Evolutionary conservation across 257 asterid species (phyloP), one percentile per base, ranked within the genome.

Genomic region (Capsicum chinense): DNA sequence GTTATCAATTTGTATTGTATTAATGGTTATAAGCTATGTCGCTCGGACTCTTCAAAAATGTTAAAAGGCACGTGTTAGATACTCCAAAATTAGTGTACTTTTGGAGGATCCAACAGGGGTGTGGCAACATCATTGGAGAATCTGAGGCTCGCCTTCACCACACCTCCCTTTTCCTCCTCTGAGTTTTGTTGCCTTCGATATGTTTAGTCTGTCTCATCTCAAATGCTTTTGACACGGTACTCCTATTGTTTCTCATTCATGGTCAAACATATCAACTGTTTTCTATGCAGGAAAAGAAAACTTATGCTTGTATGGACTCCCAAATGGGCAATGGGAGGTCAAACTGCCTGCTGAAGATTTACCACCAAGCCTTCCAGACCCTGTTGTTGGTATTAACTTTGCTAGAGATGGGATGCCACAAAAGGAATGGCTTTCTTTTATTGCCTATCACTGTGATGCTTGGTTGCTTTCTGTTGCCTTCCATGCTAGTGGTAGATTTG

Each of bases 281-380:
- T 16, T 48, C 26, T 84, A 50, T 80, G 74, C 86, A 85, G 91
- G 87, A 79, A 88, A 90, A 87, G 89, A 90, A 88, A 87, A 90
- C 60, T 84, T 90, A 83, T 87, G 92, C 85, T 71, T 90, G 83
- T 87, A 87, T 83, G 92, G 91, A 44, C 83, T 85, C 73, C 88
- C 93, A 69, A 83, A 84, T 48, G 91, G 86, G 85, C 87, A 54
- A 37, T 88, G 90, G 93, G 91, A 81, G 83, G 90, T 90, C 21
- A 88, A 83, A 85, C 81, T 88, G 62, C 93, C 90, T 8, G 90
- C 89, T 33, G 90, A 90, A 47, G 90, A 90, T 79, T 86, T 88
- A 44, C 93, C 93, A 80, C 90, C 90, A 12, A 88, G 89, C 83
- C 88, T 90, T 15, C 93, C 93, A 3, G 93, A 88, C 67, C 93